A percentile compares a stretch with the other conserved stretches of the same genome.
These are phyloP conservation scores for Themeda triandra DNA, from an alignment of 176 grass and related monocot genomes.

Conservation along the genomic window DNA sequence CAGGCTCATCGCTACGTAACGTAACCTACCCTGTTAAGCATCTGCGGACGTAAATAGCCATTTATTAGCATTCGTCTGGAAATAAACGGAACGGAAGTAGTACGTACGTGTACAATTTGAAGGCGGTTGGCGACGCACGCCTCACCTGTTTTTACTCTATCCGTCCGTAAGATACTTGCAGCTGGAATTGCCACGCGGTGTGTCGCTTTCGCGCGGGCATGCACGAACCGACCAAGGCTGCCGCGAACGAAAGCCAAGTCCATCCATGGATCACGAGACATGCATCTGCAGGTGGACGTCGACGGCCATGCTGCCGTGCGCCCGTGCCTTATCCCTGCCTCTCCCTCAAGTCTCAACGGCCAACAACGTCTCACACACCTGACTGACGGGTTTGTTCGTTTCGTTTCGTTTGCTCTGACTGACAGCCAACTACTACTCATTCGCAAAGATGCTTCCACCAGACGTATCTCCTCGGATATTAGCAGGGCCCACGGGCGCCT, in stretches of 20 bases:
- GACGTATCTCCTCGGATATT: conserved; percentile 3
- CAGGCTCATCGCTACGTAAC: background rate
- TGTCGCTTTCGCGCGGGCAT: background rate
- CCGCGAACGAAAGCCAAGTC: background rate
- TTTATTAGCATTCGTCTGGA: background rate
- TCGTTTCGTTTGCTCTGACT: background rate
- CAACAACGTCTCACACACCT: background rate
- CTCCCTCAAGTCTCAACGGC: background rate
- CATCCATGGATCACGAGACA: background rate
- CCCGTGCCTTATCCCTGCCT: background rate
- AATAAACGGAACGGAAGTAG: background rate
- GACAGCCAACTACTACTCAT: background rate
- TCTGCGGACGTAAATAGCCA: background rate
- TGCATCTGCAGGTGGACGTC: background rate
- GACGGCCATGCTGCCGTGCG: background rate
- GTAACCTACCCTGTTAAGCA: background rate
- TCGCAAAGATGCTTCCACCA: conserved; percentile 8
- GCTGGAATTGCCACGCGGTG: background rate
- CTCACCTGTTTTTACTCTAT: too few relatives aligned
- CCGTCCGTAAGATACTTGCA: background rate
- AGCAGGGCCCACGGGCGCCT: background rate
- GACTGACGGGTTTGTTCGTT: conserved; percentile 20
- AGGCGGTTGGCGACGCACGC: too few relatives aligned
- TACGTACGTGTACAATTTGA: too few relatives aligned
- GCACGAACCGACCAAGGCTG: background rate